Conservation (phyloP, 768 basidiomycete species). For the Holtermanniella nyarrowii region DNA sequence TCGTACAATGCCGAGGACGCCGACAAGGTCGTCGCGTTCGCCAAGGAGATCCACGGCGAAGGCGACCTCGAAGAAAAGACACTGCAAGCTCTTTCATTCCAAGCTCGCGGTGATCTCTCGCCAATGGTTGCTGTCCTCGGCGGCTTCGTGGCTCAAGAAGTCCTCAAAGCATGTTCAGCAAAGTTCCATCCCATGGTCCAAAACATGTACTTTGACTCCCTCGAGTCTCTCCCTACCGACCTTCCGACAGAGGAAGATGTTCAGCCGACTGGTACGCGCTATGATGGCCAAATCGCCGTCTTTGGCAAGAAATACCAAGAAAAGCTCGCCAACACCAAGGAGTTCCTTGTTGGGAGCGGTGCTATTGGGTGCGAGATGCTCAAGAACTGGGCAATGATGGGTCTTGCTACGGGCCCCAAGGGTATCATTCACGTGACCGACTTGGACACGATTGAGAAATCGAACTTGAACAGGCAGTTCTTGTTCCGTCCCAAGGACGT, state of each 20-base stretch:
- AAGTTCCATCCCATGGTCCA: slow-evolving; percentile 98
- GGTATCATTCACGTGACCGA: slow-evolving; percentile 89
- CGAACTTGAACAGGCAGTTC: slow-evolving; percentile 95
- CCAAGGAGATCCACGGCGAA: slow-evolving; percentile 61
- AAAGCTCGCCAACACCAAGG: slow-evolving; percentile 75
- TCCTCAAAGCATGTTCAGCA: slow-evolving; percentile 89
- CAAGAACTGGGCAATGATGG: slow-evolving; percentile 99
- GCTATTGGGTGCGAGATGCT: slow-evolving; percentile 99
- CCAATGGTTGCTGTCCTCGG: slow-evolving; percentile 89
- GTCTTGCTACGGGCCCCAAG: slow-evolving; percentile 62
- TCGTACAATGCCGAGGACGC: slow-evolving; percentile 79
- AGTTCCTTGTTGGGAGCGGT: slow-evolving; percentile 97
- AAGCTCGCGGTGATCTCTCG: slow-evolving; percentile 79
- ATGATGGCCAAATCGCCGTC: slow-evolving; percentile 91
- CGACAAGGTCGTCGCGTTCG: slow-evolving; percentile 55
- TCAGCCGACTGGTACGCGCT: slow-evolving; percentile 68
- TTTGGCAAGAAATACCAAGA: slow-evolving; percentile 89
- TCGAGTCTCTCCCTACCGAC: slow-evolving; percentile 74
- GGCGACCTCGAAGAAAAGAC: slow-evolving; percentile 62
- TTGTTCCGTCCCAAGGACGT: slow-evolving; percentile 92
- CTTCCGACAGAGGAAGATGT: slow-evolving; percentile 74
- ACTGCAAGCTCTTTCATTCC: slow-evolving; percentile 74
- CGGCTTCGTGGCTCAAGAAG: slow-evolving; percentile 96
- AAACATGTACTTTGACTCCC: slow-evolving; percentile 90
- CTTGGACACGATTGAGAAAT: slow-evolving; percentile 98